Evolutionary conservation across 73 alveolate genomes (phyloP).

Genomic region (Paramecium caudatum): DNA sequence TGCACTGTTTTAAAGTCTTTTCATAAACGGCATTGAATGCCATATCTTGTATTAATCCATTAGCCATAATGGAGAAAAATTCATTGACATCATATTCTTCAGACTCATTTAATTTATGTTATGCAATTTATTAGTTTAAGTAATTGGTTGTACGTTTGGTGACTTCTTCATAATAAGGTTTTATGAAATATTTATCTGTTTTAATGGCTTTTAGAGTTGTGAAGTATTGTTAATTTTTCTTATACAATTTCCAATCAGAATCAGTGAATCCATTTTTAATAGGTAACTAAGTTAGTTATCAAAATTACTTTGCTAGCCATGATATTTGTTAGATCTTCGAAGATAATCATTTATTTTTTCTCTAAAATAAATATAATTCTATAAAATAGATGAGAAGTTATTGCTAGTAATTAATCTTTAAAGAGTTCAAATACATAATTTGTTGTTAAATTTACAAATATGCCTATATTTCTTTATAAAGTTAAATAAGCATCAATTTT

Average conservation of each 20-base stretch:
- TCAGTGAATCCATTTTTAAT: slow-evolving; percentile 56
- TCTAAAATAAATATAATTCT: slow-evolving; percentile 58
- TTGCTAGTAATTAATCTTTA: slow-evolving; percentile 32
- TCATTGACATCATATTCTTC: background rate
- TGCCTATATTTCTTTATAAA: slow-evolving; percentile 65
- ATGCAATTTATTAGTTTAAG: background rate
- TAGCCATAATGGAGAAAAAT: slow-evolving; percentile 29
- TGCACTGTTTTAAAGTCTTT: background rate
- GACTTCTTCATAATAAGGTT: slow-evolving; percentile 56
- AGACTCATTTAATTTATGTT: background rate
- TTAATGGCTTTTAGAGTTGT: slow-evolving; percentile 39
- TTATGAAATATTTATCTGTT: slow-evolving; percentile 39
- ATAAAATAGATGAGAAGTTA: slow-evolving; percentile 62
- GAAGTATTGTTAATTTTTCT: slow-evolving; percentile 35
- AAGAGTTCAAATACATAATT: slow-evolving; percentile 60
- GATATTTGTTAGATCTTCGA: slow-evolving; percentile 62
- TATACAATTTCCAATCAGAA: slow-evolving; percentile 52
- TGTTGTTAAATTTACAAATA: slow-evolving; percentile 67
- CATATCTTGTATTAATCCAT: slow-evolving; percentile 19
- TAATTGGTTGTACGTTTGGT: background rate
- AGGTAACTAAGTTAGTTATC: background rate
- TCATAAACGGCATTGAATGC: slow-evolving; percentile 27
- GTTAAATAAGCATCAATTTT: slow-evolving; percentile 72
- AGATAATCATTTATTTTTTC: slow-evolving; percentile 62
- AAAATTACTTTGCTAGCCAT: slow-evolving; percentile 66